Percentiles rank a stretch among this genome's conserved stretches.
phyloP scores from a whole-genome alignment of 129 eudicot genomes.

The Arctium minus region DNA sequence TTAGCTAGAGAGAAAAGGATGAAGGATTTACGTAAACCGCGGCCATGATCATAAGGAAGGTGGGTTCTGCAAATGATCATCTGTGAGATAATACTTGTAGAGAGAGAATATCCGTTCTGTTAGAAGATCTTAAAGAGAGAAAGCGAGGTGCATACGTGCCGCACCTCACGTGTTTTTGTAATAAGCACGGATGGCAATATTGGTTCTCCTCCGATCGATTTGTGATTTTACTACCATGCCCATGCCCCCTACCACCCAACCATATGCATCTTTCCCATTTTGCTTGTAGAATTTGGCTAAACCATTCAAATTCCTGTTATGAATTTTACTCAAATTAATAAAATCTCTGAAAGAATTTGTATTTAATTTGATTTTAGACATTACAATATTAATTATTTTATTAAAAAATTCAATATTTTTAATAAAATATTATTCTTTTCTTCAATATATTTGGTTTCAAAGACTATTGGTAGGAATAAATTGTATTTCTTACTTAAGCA shows the following conservation, averaged over 20 bases:
- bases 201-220: background rate
- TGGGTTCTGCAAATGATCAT: conserved; percentile 9
- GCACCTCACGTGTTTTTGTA: conserved; percentile 29
- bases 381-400: no score
- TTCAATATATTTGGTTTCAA: no score
- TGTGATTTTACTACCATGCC: background rate
- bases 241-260: background rate
- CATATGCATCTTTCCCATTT: background rate
- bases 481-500: no score
- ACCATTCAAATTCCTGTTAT: no score
- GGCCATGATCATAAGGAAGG: background rate
- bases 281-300: background rate
- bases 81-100: background rate
- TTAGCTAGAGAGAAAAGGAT: background rate
- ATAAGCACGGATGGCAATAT: conserved; percentile 16
- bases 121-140: conserved; percentile 20
- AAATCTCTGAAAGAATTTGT: no score
- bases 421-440: no score
- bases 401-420: no score
- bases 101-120: conserved; percentile 7
- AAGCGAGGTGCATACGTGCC: conserved; percentile 25
- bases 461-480: no score
- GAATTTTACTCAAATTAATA: no score
- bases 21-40: conserved; percentile 1
- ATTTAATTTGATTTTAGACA: no score